A percentile compares a stretch with the other conserved stretches of the same genome.
Evolutionary conservation across 2,329 filamentous ascomycete species (phyloP).

Genomic region (Cucurbitaria berberidis): DNA sequence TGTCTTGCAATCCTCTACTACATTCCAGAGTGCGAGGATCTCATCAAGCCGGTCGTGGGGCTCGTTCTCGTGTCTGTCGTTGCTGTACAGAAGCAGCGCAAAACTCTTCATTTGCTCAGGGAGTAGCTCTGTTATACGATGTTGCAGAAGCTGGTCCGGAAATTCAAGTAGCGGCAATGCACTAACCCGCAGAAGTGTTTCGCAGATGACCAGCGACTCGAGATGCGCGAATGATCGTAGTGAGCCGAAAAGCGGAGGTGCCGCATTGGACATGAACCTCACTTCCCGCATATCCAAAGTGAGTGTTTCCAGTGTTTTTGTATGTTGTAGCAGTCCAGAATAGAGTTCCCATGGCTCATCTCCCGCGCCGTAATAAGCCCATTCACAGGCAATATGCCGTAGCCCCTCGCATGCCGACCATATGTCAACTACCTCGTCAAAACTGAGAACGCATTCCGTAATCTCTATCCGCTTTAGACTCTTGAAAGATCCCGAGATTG

Average conservation of each 20-base stretch:
- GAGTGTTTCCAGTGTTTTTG: constrained; percentile 22
- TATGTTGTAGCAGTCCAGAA: constrained; percentile 16
- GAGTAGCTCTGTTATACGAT: constrained; percentile 15
- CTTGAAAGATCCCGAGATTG: neutral
- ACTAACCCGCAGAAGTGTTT: constrained; percentile 10
- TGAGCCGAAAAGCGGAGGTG: constrained; percentile 9
- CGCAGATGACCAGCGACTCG: constrained; percentile 17
- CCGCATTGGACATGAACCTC: neutral
- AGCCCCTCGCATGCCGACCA: constrained; percentile 19
- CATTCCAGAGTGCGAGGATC: constrained; percentile 1
- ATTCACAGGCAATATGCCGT: constrained; percentile 28
- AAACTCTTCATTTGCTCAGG: constrained; percentile 15
- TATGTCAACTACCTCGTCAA: constrained; percentile 14
- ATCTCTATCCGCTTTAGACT: constrained; percentile 30
- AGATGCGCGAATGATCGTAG: constrained; percentile 15
- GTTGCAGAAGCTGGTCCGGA: neutral
- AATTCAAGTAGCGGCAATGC: neutral
- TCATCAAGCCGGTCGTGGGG: too few species aligned
- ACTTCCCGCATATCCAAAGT: constrained; percentile 20
- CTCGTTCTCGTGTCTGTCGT: neutral
- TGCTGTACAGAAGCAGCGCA: constrained; percentile 4
- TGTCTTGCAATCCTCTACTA: constrained; percentile 10
- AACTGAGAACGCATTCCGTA: constrained; percentile 17
- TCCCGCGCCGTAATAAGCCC: too few species aligned
- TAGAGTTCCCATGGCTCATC: too few species aligned